Evolutionary conservation across 139 green algal species (phyloP).

Genomic region (Asterochloris sp.): DNA sequence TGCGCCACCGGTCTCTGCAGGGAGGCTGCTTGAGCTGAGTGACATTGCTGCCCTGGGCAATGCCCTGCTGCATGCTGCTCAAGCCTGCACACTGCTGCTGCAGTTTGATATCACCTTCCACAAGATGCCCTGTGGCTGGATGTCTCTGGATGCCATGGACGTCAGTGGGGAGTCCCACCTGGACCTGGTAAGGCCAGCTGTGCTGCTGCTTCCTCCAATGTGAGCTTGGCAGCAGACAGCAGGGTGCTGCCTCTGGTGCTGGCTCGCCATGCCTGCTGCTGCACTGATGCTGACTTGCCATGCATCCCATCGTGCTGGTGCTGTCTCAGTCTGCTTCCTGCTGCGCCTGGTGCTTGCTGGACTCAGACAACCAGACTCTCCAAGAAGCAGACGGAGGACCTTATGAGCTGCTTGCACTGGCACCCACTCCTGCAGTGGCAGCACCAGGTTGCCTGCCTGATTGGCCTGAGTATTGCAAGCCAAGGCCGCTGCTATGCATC

Average conservation of each 20-base stretch:
- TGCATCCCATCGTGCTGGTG: too few relatives aligned
- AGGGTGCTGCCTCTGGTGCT: not conserved
- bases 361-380: too few relatives aligned
- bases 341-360: too few relatives aligned
- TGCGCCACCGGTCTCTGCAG: not conserved
- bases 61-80: not conserved
- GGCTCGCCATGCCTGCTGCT: not conserved
- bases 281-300: too few relatives aligned
- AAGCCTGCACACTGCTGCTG: not conserved
- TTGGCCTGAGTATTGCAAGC: too few relatives aligned
- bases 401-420: too few relatives aligned
- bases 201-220: not conserved
- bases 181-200: conserved; percentile 66
- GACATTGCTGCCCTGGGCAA: not conserved
- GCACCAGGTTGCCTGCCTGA: too few relatives aligned
- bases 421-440: too few relatives aligned
- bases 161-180: conserved; percentile 92
- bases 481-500: too few relatives aligned
- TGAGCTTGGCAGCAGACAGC: not conserved
- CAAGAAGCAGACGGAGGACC: too few relatives aligned
- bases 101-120: conserved; percentile 94
- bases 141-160: conserved; percentile 96
- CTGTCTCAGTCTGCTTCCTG: too few relatives aligned
- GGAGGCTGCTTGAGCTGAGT: not conserved
- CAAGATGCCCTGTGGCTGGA: conserved; percentile 82